Percentiles rank a stretch among this genome's conserved stretches.
Evolutionary conservation across 1,139 yeast genomes (phyloP).

Genomic region (Geotrichum fermentans): DNA sequence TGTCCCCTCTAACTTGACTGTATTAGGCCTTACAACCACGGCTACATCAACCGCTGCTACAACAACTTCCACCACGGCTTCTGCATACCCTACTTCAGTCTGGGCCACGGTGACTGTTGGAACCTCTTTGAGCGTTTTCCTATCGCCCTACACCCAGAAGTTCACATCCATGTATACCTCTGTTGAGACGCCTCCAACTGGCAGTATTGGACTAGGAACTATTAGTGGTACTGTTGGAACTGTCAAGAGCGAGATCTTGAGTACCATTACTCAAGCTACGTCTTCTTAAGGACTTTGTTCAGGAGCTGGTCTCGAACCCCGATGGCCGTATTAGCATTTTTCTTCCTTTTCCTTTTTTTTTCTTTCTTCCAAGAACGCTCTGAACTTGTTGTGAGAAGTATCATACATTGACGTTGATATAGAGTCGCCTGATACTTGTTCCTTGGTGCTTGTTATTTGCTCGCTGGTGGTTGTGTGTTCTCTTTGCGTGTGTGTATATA

Average conservation of each 20-base stretch:
- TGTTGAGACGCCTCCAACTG: slow-evolving; percentile 44
- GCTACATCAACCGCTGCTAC: neutral
- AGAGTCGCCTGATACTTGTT: too few species aligned
- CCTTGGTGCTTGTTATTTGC: too few species aligned
- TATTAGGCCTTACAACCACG: neutral
- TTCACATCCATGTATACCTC: slow-evolving; percentile 43
- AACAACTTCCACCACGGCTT: neutral
- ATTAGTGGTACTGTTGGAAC: slow-evolving; percentile 55
- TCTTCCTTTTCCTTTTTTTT: neutral
- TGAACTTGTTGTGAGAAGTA: too few species aligned
- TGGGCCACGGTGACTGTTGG: slow-evolving; percentile 26
- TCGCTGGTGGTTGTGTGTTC: too few species aligned
- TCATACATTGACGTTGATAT: too few species aligned
- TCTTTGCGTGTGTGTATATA: too few species aligned
- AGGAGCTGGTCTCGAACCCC: neutral
- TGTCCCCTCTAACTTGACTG: too few species aligned
- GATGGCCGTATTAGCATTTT: too few species aligned
- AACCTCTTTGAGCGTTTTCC: slow-evolving; percentile 23
- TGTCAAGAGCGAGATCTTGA: slow-evolving; percentile 25
- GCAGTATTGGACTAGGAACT: slow-evolving; percentile 56
- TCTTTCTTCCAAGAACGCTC: too few species aligned
- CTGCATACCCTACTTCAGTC: slow-evolving; percentile 24
- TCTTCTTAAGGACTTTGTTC: neutral
- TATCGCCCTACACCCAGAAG: slow-evolving; percentile 44
- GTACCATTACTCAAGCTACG: neutral